A percentile compares a stretch with the other conserved stretches of the same genome.
Conservation (phyloP, 768 basidiomycete genomes). For the Hydnomerulius pinastri region DNA sequence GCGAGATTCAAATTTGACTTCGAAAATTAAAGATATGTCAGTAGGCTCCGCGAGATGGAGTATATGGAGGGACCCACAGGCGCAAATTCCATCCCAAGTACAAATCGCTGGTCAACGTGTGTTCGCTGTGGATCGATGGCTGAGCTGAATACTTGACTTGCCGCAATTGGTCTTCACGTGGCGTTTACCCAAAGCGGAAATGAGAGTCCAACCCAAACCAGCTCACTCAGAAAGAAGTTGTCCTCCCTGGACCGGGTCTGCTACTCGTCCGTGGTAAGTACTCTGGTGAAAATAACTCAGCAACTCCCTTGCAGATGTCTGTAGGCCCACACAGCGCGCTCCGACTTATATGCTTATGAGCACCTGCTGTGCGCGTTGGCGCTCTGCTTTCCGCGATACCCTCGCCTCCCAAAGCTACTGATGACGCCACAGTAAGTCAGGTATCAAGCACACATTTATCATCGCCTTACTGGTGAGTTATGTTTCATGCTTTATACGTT, state of each 20-base stretch:
- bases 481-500: slow-evolving; percentile 7
- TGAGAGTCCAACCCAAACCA: no score
- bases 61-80: slow-evolving; percentile 27
- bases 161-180: slow-evolving; percentile 18
- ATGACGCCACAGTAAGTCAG: slow-evolving; percentile 25
- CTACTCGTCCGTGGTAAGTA: background rate
- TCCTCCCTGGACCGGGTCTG: background rate
- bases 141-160: slow-evolving; percentile 16
- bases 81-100: slow-evolving; percentile 26
- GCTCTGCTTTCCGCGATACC: no score
- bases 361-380: slow-evolving; percentile 14
- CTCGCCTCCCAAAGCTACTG: background rate
- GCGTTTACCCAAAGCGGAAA: background rate
- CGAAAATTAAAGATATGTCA: background rate
- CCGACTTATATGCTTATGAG: background rate
- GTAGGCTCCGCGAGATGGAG: background rate
- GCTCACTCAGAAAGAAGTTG: background rate
- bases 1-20: slow-evolving; percentile 22
- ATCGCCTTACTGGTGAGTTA: slow-evolving; percentile 6
- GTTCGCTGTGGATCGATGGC: slow-evolving; percentile 14
- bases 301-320: background rate
- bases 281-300: background rate
- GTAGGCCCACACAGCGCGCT: slow-evolving; percentile 10
- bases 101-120: slow-evolving; percentile 19
- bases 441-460: background rate